Conservation (phyloP, 176 grass and related monocot genomes). For the Cocos nucifera region DNA sequence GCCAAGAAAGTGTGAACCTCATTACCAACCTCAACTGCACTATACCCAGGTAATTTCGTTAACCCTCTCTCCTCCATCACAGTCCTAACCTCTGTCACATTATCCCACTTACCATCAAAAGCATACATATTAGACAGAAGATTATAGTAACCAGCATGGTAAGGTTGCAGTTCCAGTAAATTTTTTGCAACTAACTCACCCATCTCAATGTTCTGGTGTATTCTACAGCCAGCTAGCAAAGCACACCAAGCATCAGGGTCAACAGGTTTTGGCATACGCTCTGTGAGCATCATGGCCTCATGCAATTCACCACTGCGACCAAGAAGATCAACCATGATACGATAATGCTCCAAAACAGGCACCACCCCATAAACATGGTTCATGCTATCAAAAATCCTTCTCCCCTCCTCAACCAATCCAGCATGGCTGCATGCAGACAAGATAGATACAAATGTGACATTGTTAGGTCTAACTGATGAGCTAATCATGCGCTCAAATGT, state of each 20-base stretch:
- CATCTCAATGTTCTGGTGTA: conserved; percentile 33
- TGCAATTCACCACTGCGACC: conserved; percentile 37
- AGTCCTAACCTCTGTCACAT: conserved; percentile 27
- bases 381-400: conserved; percentile 50
- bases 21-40: conserved; percentile 20
- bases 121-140: conserved; percentile 53
- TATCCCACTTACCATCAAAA: conserved; percentile 47
- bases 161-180: conserved; percentile 29
- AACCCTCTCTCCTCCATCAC: conserved; percentile 26
- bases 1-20: conserved; percentile 14
- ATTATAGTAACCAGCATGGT: conserved; percentile 53
- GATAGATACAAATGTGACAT: conserved; percentile 35
- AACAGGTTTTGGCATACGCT: conserved; percentile 21
- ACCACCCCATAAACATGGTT: conserved; percentile 27
- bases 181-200: conserved; percentile 25
- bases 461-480: conserved; percentile 40
- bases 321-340: conserved; percentile 60
- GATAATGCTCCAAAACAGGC: conserved; percentile 35
- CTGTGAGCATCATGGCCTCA: conserved; percentile 33
- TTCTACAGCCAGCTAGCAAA: conserved; percentile 54
- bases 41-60: conserved; percentile 37
- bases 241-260: conserved; percentile 48
- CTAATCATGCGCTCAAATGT: conserved; percentile 47
- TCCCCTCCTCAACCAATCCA: conserved; percentile 42
- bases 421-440: conserved; percentile 73